Evolutionary conservation across 306 rosid genomes (phyloP).

Genomic region (Trifolium pratense): DNA sequence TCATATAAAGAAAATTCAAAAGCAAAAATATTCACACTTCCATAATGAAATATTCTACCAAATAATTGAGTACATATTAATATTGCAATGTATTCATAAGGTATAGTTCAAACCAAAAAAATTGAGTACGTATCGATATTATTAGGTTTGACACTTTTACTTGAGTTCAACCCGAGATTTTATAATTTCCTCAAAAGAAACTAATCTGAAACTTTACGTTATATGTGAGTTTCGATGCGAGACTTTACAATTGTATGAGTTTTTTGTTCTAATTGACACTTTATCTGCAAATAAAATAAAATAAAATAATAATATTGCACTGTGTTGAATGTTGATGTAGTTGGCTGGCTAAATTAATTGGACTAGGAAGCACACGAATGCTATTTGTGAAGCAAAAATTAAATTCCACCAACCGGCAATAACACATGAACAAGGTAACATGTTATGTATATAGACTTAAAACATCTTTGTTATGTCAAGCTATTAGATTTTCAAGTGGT

Average conservation of each 20-base stretch:
- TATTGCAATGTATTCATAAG: not conserved
- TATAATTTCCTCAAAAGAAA: no score
- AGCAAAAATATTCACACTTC: not conserved
- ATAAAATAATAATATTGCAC: conserved; percentile 20
- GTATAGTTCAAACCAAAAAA: no score
- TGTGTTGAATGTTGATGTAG: not conserved
- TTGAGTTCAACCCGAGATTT: no score
- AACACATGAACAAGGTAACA: conserved; percentile 38
- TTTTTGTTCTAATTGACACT: no score
- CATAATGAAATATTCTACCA: conserved; percentile 14
- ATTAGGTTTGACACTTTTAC: no score
- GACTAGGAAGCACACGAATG: conserved; percentile 40
- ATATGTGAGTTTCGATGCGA: no score
- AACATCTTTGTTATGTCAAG: conserved; percentile 31
- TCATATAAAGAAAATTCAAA: conserved; percentile 8
- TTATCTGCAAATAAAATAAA: no score
- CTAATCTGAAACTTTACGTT: no score
- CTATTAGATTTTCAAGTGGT: conserved; percentile 36
- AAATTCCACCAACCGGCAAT: conserved; percentile 49
- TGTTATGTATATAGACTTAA: not conserved
- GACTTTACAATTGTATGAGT: no score
- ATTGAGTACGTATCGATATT: no score
- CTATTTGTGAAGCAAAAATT: conserved; percentile 21
- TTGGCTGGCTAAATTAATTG: conserved; percentile 41
- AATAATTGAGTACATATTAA: conserved; percentile 35